Evolutionary conservation across 495 filamentous ascomycete genomes (phyloP).

Genomic region (Lepidopterella palustris): DNA sequence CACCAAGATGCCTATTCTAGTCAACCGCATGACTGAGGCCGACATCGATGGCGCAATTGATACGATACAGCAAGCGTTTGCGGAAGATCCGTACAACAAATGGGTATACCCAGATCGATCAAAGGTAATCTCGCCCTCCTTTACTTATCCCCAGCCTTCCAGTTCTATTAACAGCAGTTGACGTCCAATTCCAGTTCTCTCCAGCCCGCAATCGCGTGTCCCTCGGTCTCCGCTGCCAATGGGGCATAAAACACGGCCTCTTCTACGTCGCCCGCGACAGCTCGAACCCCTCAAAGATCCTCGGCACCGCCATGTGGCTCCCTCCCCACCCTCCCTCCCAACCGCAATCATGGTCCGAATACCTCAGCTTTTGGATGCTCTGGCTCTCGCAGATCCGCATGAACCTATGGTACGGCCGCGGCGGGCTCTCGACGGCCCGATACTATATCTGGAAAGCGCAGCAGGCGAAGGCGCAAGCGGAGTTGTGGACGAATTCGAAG

Average conservation of each 20-base stretch:
- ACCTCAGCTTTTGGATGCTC: conserved; percentile 52
- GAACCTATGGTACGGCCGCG: conserved; percentile 58
- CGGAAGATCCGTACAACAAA: conserved; percentile 57
- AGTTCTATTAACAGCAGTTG: too few relatives aligned
- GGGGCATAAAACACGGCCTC: conserved; percentile 56
- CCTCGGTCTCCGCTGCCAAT: conserved; percentile 54
- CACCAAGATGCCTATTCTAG: conserved; percentile 38
- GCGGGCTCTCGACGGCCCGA: conserved; percentile 55
- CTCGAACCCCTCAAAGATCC: conserved; percentile 37
- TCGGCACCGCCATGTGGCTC: conserved; percentile 62
- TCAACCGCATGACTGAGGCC: conserved; percentile 48
- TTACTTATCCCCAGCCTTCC: conserved; percentile 1
- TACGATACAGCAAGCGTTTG: conserved; percentile 54
- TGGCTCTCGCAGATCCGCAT: conserved; percentile 54
- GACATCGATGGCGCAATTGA: conserved; percentile 58
- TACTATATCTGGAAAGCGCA: conserved; percentile 60
- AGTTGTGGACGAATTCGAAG: conserved; percentile 51
- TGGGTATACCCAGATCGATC: conserved; percentile 53
- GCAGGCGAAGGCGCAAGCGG: conserved; percentile 50
- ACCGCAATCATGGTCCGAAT: conserved; percentile 48
- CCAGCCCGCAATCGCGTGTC: conserved; percentile 53
- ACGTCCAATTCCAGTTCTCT: too few relatives aligned
- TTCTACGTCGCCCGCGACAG: conserved; percentile 58
- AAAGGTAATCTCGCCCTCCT: conserved; percentile 39
- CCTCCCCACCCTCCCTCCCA: conserved; percentile 42